A percentile compares a stretch with the other conserved stretches of the same genome.
Conservation (phyloP, 2,329 filamentous ascomycete genomes). For the Alternaria gaisen region DNA sequence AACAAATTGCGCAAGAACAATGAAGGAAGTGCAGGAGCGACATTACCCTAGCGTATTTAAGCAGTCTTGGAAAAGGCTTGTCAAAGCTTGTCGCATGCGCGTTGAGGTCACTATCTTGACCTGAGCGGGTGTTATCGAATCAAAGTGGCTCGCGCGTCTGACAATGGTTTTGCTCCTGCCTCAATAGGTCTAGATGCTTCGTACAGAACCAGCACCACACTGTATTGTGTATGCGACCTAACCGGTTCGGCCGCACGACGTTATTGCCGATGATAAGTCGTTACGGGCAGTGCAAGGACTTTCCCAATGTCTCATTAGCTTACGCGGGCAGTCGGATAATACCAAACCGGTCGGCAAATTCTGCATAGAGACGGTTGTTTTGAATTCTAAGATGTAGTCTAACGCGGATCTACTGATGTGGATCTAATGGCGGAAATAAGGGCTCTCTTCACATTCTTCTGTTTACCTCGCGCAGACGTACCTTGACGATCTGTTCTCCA, state of each 20-base stretch:
- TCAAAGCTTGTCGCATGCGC: slow-evolving; percentile 21
- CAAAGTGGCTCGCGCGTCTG: background rate
- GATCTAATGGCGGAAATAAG: background rate
- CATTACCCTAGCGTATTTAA: slow-evolving; percentile 27
- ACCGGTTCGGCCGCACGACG: background rate
- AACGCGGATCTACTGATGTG: background rate
- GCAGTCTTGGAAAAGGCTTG: slow-evolving; percentile 22
- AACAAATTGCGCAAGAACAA: slow-evolving; percentile 2
- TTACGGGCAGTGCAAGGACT: background rate
- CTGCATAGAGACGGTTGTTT: background rate
- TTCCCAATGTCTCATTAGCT: background rate
- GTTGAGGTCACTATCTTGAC: slow-evolving; percentile 21
- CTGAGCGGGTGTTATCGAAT: slow-evolving; percentile 9
- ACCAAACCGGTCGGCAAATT: background rate
- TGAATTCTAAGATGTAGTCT: background rate
- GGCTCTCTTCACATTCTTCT: background rate
- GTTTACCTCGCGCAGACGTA: background rate
- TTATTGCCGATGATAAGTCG: background rate
- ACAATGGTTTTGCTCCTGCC: slow-evolving; percentile 23
- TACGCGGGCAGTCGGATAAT: background rate
- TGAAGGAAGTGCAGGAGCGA: background rate
- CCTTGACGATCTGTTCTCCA: background rate
- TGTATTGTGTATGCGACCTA: background rate
- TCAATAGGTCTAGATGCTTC: slow-evolving; percentile 17
- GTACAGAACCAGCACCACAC: slow-evolving; percentile 1